Conservation (phyloP, 2,329 filamentous ascomycete genomes). For the Sclerotinia trifoliorum region DNA sequence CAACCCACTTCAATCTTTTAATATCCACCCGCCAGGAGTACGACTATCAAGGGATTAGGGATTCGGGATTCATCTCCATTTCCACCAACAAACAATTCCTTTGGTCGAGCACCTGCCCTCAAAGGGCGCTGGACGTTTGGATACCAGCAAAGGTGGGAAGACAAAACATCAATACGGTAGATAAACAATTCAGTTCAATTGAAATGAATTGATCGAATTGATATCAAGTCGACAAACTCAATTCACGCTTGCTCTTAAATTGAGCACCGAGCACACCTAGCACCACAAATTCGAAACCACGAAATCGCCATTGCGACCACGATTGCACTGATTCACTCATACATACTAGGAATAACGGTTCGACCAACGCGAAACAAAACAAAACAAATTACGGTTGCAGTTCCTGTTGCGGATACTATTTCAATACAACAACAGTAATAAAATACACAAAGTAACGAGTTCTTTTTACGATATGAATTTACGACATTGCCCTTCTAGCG, state of each 20-base stretch:
- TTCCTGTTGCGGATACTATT: background rate
- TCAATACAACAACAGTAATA: background rate
- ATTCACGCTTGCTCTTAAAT: background rate
- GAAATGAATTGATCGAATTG: background rate
- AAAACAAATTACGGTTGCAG: background rate
- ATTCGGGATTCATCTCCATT: conserved; percentile 11
- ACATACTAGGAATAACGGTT: background rate
- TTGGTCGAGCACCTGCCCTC: conserved; percentile 12
- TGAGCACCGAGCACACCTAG: conserved; percentile 9
- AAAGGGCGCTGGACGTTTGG: conserved; percentile 19
- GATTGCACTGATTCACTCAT: conserved; percentile 16
- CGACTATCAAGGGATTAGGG: background rate
- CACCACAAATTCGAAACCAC: conserved; percentile 14
- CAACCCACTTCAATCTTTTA: conserved; percentile 18
- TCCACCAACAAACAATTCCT: conserved; percentile 2
- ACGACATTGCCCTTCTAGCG: conserved; percentile 31
- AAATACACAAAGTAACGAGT: background rate
- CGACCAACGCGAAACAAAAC: background rate
- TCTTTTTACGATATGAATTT: conserved; percentile 31
- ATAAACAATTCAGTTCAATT: background rate
- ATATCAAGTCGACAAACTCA: background rate
- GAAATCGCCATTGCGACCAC: conserved; percentile 10
- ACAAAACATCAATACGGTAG: background rate
- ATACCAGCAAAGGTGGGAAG: background rate
- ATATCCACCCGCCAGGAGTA: conserved; percentile 19